Evolutionary conservation across 1,284 basidiomycete genomes (phyloP), one percentile per base, ranked within the genome.

Genomic region (Ceraceosorus guamensis): DNA sequence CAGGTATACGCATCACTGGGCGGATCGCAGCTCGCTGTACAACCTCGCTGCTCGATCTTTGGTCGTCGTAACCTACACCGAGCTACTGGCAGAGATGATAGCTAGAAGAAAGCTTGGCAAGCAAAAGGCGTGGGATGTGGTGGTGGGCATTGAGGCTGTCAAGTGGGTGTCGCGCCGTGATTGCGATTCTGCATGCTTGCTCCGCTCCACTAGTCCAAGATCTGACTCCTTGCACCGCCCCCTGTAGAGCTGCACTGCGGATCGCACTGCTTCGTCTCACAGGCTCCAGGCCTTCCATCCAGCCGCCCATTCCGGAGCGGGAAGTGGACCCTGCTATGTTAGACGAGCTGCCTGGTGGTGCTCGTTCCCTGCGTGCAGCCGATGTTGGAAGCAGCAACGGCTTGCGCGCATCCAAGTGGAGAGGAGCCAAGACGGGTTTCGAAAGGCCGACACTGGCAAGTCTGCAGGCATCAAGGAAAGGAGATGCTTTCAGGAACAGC

Each of bases 1-100:
- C 2, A 64, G 77, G 34, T 78, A 76, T 62, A 78, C 77, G 44
- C 72, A 61, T 52, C 74, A 75, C 63, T 79, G 66, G 57, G 65
- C 66, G 11, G 62, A 65, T 45, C 52, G 56, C 4, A 73, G 71
- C 6, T 62, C 52, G 13, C 53, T 67, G 5, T 79, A 79, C 64
- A 67, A 70, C 5, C 44, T 60, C 6, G 59, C 70, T 44, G 76
- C 77, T 0, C 59, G 71, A 30, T 49, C 65, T 4, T 62, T 79
- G 14, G 69, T 73, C 45, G 55, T 77, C 32, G 62, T 78, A 44
- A 66, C 69, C 37, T 72, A 75, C 48, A 63, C 70, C 50, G 76
- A 78, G 56, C 56, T 79, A 35, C 62, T 79, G 2, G 59, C 76
- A 48, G 78, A 79, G 64, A 78, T 79, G 78, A 47, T 73, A 3